phyloP scores from a whole-genome alignment of 2,329 filamentous ascomycete species.

The Alternaria alternata region DNA sequence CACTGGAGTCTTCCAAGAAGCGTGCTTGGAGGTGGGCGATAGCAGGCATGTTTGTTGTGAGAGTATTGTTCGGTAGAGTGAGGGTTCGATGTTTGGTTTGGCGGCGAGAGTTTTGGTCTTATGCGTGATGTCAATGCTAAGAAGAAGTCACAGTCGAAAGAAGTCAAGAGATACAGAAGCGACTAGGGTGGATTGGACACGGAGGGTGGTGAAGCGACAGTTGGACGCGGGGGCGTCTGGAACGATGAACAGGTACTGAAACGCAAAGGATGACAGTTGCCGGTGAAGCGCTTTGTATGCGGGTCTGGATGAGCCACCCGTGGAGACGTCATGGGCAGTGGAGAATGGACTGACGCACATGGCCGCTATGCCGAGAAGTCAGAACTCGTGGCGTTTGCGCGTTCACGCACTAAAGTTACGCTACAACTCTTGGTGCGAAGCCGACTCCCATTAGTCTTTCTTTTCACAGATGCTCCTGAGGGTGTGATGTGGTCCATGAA shows the following conservation, averaged over 20 bases:
- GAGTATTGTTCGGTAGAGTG: not conserved
- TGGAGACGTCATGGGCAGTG: slow-evolving; percentile 27
- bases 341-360: slow-evolving; percentile 25
- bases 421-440: slow-evolving; percentile 14
- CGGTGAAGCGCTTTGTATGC: slow-evolving; percentile 35
- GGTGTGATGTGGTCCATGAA: not conserved
- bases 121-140: slow-evolving; percentile 7
- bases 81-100: not conserved
- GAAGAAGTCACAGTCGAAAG: slow-evolving; percentile 1
- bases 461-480: not conserved
- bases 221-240: not conserved
- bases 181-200: slow-evolving; percentile 5
- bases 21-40: slow-evolving; percentile 26
- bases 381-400: slow-evolving; percentile 29
- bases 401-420: slow-evolving; percentile 21
- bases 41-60: slow-evolving; percentile 24
- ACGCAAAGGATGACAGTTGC: slow-evolving; percentile 20
- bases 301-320: slow-evolving; percentile 18
- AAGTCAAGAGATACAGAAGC: slow-evolving; percentile 3
- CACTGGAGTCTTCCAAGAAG: slow-evolving; percentile 14
- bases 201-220: slow-evolving; percentile 5
- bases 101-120: not conserved
- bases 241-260: slow-evolving; percentile 17
- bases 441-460: slow-evolving; percentile 4
- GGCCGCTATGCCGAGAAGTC: slow-evolving; percentile 16